These are phyloP conservation scores for Plasmodium relictum DNA, from an alignment of 169 alveolate genomes.

Conservation along the genomic window DNA sequence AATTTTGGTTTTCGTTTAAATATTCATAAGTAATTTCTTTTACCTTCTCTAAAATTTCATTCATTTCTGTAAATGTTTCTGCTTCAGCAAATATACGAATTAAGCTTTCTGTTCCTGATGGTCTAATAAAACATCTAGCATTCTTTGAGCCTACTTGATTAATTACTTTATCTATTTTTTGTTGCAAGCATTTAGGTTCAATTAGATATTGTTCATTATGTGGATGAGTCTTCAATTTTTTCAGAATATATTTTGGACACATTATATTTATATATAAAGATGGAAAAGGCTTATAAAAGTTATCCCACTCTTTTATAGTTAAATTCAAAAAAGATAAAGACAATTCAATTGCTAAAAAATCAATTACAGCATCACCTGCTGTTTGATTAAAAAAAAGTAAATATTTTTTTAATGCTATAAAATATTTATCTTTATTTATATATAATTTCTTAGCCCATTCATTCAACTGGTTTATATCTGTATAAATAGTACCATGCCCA, in stretches of 20 bases:
- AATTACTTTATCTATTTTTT: conserved; percentile 48
- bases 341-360: conserved; percentile 80
- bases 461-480: conserved; percentile 26
- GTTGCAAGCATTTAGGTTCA: conserved; percentile 75
- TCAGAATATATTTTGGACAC: conserved; percentile 40
- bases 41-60: conserved; percentile 73
- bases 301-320: conserved; percentile 67
- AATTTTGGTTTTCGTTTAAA: neutral
- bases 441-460: conserved; percentile 27
- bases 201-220: conserved; percentile 79
- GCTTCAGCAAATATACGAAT: conserved; percentile 88
- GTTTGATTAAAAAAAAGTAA: conserved; percentile 71
- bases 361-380: conserved; percentile 79
- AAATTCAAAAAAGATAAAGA: conserved; percentile 66
- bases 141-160: conserved; percentile 15
- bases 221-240: conserved; percentile 60
- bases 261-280: conserved; percentile 67
- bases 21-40: conserved; percentile 18
- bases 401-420: conserved; percentile 61
- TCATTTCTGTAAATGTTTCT: conserved; percentile 80
- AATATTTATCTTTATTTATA: conserved; percentile 22
- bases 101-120: conserved; percentile 84
- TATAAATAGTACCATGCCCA: conserved; percentile 83
- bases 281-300: conserved; percentile 79
- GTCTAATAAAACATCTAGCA: conserved; percentile 83